Percentiles rank a stretch among this genome's conserved stretches.
Evolutionary conservation across 495 filamentous ascomycete genomes (phyloP).

Genomic region (Letharia columbiana): DNA sequence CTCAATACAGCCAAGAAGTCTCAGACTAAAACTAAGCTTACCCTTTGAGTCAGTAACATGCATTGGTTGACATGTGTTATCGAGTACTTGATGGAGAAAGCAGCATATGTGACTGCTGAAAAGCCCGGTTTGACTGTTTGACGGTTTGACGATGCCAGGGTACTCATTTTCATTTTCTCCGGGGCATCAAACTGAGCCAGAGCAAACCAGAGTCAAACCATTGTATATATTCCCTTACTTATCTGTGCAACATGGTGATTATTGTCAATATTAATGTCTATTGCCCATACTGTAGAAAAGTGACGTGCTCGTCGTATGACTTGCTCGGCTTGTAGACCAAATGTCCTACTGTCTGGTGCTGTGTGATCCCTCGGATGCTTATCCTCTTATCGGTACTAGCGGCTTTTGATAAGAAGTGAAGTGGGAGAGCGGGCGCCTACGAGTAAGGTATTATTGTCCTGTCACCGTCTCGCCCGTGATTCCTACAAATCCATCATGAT

Average conservation of each 20-base stretch:
- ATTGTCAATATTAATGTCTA: not conserved
- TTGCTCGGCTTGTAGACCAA: too few relatives aligned
- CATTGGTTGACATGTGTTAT: not conserved
- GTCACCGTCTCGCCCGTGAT: not conserved
- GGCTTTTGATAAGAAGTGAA: not conserved
- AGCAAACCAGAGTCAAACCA: not conserved
- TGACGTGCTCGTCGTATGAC: not conserved
- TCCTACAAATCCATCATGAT: not conserved
- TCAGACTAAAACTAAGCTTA: conserved; percentile 8
- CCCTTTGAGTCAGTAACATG: not conserved
- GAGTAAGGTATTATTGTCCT: too few relatives aligned
- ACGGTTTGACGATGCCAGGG: too few relatives aligned
- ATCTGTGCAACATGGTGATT: not conserved
- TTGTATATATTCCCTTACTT: not conserved
- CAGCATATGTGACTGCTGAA: not conserved
- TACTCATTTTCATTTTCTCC: not conserved
- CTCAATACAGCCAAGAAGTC: conserved; percentile 6
- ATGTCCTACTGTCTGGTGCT: too few relatives aligned
- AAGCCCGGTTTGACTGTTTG: not conserved
- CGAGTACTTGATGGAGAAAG: not conserved
- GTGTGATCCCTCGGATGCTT: too few relatives aligned
- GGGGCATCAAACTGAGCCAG: not conserved
- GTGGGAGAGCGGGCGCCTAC: not conserved
- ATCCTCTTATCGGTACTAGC: conserved; percentile 1
- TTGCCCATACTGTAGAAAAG: not conserved